Conservation (phyloP, 805 yeast species). For the Suhomyces sp. region DNA sequence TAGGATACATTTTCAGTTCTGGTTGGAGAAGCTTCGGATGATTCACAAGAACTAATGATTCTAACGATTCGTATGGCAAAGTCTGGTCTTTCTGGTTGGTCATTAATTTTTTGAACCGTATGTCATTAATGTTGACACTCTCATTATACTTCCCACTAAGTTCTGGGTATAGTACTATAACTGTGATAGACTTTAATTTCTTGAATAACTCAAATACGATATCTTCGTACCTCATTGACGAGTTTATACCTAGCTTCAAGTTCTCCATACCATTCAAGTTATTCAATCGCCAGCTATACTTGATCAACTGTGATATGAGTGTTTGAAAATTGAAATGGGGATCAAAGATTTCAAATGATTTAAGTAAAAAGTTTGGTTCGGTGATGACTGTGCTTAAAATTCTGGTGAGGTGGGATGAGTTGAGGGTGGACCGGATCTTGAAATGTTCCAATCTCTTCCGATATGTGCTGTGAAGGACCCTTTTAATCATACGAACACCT, state of each 20-base stretch:
- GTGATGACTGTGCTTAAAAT: conserved; percentile 27
- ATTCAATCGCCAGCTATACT: conserved; percentile 25
- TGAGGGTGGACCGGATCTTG: conserved; percentile 22
- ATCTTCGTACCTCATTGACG: conserved; percentile 19
- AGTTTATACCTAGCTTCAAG: conserved; percentile 28
- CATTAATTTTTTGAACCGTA: conserved; percentile 11
- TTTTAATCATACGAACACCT: conserved; percentile 30
- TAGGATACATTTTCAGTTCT: conserved; percentile 9
- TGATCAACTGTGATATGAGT: conserved; percentile 23
- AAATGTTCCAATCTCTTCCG: conserved; percentile 19
- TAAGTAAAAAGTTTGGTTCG: conserved; percentile 21
- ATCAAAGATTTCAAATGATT: conserved; percentile 30
- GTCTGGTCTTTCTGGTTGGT: neutral
- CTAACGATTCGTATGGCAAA: conserved; percentile 14
- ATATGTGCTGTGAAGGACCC: conserved; percentile 16
- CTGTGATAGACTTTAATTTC: conserved; percentile 21
- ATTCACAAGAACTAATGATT: conserved; percentile 25
- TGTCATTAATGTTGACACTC: conserved; percentile 17
- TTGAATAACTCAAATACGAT: conserved; percentile 25
- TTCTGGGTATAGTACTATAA: conserved; percentile 20
- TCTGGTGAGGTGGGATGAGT: conserved; percentile 22
- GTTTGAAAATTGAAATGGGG: conserved; percentile 24
- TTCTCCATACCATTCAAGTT: conserved; percentile 19
- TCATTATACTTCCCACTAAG: conserved; percentile 18
- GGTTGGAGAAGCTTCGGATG: conserved; percentile 23